Evolutionary conservation across 306 rosid species (phyloP), one percentile per base, ranked within the genome.

Genomic region (Delonix regia): DNA sequence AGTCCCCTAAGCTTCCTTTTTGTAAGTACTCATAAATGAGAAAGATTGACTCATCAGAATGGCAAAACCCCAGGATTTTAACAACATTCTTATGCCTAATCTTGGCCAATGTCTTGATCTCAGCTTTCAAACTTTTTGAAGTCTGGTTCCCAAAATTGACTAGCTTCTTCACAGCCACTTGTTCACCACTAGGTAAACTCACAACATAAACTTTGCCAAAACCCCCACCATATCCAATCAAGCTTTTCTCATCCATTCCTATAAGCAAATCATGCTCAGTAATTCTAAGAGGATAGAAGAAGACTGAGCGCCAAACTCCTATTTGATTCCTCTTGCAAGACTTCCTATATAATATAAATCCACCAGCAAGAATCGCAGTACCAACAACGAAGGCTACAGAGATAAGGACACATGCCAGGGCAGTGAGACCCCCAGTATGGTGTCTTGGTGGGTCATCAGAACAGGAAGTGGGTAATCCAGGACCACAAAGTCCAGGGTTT

Each of bases 241-340:
- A 91, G 72, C 84, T 87, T 78, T 91, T 90, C 80, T 95, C 99
- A 84, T 91, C 84, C 92, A 93, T 95, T 78, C 96, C 99, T 76
- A 93, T 36, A 5, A 91, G 80, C 39, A 95, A 78, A 81, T 93
- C 96, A 66, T 89, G 87, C 88, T 95, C 99, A 63, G 92, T 89
- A 78, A 95, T 89, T 82, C 99, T 86, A 38, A 95, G 98, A 53
- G 98, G 98, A 67, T 93, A 95, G 83, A 91, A 95, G 86, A 91
- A 93, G 76, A 95, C 97, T 0, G 97, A 93, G 8, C 88, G 89
- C 97, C 97, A 90, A 27, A 79, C 57, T 6, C 83, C 88, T 14
- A 44, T 69, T 70, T 82, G 84, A 66, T 80, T 85, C 73, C 57
- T 82, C 76, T 87, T 93, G 76, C 64, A 65, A 56, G 88, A 86